Percentiles rank a stretch among this genome's conserved stretches.
Evolutionary conservation across 169 alveolate species (phyloP).

Genomic region (Plasmodium ovale): DNA sequence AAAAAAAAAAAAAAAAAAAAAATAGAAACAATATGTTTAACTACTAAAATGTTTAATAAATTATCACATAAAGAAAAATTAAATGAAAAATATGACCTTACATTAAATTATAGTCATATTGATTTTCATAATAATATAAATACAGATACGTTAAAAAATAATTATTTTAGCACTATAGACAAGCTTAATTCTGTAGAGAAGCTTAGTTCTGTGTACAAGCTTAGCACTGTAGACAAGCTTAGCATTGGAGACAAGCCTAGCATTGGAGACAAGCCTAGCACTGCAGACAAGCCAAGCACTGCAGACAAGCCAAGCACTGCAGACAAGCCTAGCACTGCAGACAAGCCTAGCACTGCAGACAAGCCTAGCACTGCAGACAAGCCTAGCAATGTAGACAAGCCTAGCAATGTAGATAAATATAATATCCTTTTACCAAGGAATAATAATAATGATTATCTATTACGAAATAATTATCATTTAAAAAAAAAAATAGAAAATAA

Average conservation of each 20-base stretch:
- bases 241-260: too few relatives aligned
- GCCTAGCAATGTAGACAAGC: too few relatives aligned
- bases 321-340: too few relatives aligned
- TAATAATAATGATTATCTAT: background rate
- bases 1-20: background rate
- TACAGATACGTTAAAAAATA: conserved; percentile 5
- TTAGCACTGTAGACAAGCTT: too few relatives aligned
- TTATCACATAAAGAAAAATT: background rate
- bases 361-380: too few relatives aligned
- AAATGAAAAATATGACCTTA: conserved; percentile 3
- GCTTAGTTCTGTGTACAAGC: too few relatives aligned
- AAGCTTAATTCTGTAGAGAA: background rate
- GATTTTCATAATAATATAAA: conserved; percentile 5
- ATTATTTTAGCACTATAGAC: conserved; percentile 4
- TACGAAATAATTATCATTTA: background rate
- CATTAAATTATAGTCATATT: background rate
- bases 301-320: too few relatives aligned
- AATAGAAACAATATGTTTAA: background rate
- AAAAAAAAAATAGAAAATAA: background rate
- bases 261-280: too few relatives aligned
- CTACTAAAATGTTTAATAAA: background rate
- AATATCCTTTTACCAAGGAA: background rate
- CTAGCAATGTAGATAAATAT: too few relatives aligned
- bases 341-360: too few relatives aligned
- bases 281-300: too few relatives aligned